Conservation (phyloP, 441 rosid genomes). For the Aleurites moluccanus region DNA sequence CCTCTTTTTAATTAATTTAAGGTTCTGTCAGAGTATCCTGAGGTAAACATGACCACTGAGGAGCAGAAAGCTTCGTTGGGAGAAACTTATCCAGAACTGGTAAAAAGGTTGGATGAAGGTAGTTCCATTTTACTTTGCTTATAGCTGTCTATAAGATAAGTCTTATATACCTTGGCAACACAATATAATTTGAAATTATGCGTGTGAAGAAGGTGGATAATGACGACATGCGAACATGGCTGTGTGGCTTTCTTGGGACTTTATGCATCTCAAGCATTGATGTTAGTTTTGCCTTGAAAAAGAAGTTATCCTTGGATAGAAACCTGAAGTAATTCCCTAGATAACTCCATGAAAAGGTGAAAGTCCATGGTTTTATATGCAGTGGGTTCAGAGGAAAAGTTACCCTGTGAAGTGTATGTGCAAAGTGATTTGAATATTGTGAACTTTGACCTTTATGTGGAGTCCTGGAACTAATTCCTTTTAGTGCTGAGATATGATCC, state of each 20-base stretch:
- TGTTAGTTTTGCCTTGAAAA: background rate
- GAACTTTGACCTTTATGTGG: background rate
- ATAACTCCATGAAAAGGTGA: background rate
- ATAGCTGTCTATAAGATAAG: background rate
- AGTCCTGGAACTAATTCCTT: background rate
- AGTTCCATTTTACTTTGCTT: slow-evolving; percentile 23
- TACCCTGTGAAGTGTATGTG: background rate
- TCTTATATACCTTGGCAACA: background rate
- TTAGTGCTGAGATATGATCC: background rate
- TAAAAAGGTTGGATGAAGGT: slow-evolving; percentile 77
- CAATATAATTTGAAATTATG: slow-evolving; percentile 1
- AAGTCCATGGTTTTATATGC: background rate
- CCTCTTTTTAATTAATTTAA: slow-evolving; percentile 34
- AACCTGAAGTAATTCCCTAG: background rate
- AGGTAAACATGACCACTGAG: slow-evolving; percentile 59
- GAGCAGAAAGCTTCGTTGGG: slow-evolving; percentile 64
- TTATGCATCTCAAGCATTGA: background rate
- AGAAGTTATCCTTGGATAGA: background rate
- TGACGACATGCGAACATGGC: background rate
- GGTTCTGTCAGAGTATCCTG: slow-evolving; percentile 87
- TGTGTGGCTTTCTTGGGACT: background rate
- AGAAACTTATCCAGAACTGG: slow-evolving; percentile 60
- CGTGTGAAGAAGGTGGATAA: slow-evolving; percentile 1
- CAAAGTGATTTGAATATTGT: background rate
- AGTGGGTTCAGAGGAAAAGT: background rate